Evolutionary conservation across 768 basidiomycete genomes (phyloP).

Genomic region (Suillus luteus): DNA sequence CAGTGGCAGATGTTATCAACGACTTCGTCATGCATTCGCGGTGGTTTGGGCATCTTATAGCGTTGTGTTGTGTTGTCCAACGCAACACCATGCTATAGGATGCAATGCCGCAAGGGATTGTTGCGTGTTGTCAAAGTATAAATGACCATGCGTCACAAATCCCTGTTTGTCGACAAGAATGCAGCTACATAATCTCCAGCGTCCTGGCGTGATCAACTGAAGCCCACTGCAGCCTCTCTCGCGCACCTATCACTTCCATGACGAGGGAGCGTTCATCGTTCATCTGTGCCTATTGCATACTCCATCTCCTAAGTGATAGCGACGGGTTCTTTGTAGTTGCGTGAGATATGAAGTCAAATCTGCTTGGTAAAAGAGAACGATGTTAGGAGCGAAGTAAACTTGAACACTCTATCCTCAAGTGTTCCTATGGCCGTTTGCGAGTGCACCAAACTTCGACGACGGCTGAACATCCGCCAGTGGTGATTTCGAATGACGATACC

Average conservation of each 20-base stretch:
- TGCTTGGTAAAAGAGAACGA: not conserved
- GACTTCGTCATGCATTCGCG: too few relatives aligned
- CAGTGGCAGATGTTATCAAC: too few relatives aligned
- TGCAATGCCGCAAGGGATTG: too few relatives aligned
- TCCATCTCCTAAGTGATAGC: not conserved
- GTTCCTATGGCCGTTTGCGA: too few relatives aligned
- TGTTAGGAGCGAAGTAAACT: not conserved
- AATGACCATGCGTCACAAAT: too few relatives aligned
- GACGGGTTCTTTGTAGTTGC: not conserved
- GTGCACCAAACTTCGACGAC: not conserved
- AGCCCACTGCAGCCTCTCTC: not conserved
- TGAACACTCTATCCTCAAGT: not conserved
- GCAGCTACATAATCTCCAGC: too few relatives aligned
- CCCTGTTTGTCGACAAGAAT: too few relatives aligned
- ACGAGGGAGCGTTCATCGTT: not conserved
- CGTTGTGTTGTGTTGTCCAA: too few relatives aligned
- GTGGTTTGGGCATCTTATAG: too few relatives aligned
- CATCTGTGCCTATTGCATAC: not conserved
- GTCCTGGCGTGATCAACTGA: too few relatives aligned
- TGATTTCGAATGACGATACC: not conserved
- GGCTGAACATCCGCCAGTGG: not conserved
- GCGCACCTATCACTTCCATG: not conserved
- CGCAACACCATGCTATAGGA: too few relatives aligned
- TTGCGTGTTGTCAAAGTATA: too few relatives aligned
- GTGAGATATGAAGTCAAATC: not conserved